Evolutionary conservation across 768 basidiomycete genomes (phyloP).

Genomic region (Hebeloma cylindrosporum): DNA sequence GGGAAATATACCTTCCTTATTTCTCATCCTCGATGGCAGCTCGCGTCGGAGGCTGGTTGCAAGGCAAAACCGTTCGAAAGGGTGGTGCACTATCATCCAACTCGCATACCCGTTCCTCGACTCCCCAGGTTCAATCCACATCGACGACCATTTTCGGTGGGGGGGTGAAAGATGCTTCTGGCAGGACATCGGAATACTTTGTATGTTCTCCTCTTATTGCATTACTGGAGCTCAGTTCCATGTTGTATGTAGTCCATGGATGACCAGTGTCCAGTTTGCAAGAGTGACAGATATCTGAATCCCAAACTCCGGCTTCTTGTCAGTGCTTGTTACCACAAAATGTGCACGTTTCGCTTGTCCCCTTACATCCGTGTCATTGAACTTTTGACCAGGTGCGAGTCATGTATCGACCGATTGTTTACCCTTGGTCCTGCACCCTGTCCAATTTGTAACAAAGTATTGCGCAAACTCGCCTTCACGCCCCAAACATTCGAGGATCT

Average conservation of each 20-base stretch:
- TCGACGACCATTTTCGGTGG: constrained; percentile 77
- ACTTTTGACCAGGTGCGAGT: constrained; percentile 77
- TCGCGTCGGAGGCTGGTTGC: constrained; percentile 58
- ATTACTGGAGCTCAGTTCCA: neutral
- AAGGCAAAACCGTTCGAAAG: constrained; percentile 76
- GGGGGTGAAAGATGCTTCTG: constrained; percentile 84
- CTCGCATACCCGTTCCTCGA: constrained; percentile 56
- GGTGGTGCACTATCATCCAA: constrained; percentile 47
- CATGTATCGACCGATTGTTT: constrained; percentile 95
- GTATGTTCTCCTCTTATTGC: constrained; percentile 41
- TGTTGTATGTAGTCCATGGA: constrained; percentile 64
- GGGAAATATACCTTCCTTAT: no score
- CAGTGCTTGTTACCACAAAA: constrained; percentile 97
- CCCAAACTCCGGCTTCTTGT: constrained; percentile 92
- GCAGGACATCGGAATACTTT: constrained; percentile 77
- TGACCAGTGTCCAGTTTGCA: constrained; percentile 96
- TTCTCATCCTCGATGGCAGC: constrained; percentile 30
- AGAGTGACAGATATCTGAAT: constrained; percentile 93
- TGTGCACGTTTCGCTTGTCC: constrained; percentile 49
- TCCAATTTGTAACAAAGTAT: constrained; percentile 85
- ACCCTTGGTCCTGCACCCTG: constrained; percentile 95
- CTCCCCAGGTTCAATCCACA: constrained; percentile 68
- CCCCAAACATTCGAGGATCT: constrained; percentile 95
- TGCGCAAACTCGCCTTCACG: constrained; percentile 92
- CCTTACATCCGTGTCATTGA: neutral